Evolutionary conservation across 768 basidiomycete species (phyloP).

Genomic region (Boletus tomentosulus): DNA sequence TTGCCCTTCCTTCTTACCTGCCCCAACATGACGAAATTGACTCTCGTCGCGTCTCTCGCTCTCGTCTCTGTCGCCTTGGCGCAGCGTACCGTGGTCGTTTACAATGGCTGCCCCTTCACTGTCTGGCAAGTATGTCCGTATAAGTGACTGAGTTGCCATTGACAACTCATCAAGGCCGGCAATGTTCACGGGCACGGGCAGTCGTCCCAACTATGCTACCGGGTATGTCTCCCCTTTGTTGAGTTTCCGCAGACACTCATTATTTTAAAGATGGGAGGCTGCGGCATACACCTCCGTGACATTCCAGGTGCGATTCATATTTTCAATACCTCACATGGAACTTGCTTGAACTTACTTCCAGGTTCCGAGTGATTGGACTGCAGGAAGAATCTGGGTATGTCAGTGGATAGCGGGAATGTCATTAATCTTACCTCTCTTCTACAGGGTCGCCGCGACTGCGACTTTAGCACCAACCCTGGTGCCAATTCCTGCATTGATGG

Average conservation of each 20-base stretch:
- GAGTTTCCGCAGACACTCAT: background rate
- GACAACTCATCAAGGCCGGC: conserved; percentile 39
- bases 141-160: background rate
- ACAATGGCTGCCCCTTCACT: conserved; percentile 64
- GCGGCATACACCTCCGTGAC: conserved; percentile 22
- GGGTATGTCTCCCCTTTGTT: conserved; percentile 37
- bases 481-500: conserved; percentile 58
- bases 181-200: conserved; percentile 57
- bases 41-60: conserved; percentile 25
- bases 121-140: conserved; percentile 47
- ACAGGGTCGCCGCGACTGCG: conserved; percentile 55
- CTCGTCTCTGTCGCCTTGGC: conserved; percentile 32
- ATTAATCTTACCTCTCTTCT: background rate
- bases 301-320: conserved; percentile 18
- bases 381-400: conserved; percentile 61
- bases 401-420: background rate
- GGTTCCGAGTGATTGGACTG: conserved; percentile 62
- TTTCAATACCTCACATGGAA: background rate
- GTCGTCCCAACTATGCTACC: conserved; percentile 38
- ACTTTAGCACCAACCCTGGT: conserved; percentile 51
- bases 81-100: conserved; percentile 57
- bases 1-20: background rate
- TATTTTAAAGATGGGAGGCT: conserved; percentile 32
- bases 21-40: conserved; percentile 19
- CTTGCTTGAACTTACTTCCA: background rate